Conservation (phyloP, 768 basidiomycete species). For the Punctularia strigosozonata region DNA sequence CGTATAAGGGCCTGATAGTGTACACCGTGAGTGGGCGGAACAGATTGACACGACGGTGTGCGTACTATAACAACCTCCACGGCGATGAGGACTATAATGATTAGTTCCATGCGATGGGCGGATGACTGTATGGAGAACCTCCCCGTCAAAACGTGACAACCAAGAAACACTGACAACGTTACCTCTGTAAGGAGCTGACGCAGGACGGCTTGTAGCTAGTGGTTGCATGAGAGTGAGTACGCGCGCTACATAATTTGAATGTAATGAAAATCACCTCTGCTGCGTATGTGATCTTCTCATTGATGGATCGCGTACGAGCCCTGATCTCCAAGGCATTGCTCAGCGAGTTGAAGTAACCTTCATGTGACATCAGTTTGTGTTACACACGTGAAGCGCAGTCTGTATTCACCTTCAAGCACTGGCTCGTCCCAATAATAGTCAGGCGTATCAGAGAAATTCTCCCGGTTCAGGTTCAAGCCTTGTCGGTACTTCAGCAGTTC, state of each 20-base stretch:
- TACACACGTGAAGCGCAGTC: background rate
- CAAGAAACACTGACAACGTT: slow-evolving; percentile 5
- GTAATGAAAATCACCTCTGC: slow-evolving; percentile 38
- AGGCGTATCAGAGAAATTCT: slow-evolving; percentile 81
- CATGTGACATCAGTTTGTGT: too few species aligned
- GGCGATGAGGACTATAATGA: slow-evolving; percentile 90
- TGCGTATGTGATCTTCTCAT: slow-evolving; percentile 89
- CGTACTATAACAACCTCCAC: slow-evolving; percentile 89
- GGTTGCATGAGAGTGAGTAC: slow-evolving; percentile 2
- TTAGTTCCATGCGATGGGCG: slow-evolving; percentile 85
- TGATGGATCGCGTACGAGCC: slow-evolving; percentile 66
- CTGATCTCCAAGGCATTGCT: slow-evolving; percentile 82
- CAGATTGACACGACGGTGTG: slow-evolving; percentile 3
- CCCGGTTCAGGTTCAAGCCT: slow-evolving; percentile 78
- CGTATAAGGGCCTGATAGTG: slow-evolving; percentile 57
- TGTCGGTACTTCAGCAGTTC: slow-evolving; percentile 88
- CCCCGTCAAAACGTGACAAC: slow-evolving; percentile 3
- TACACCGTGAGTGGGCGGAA: background rate
- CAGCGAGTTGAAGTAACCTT: slow-evolving; percentile 77
- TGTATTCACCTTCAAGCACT: slow-evolving; percentile 66
- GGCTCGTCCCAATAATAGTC: slow-evolving; percentile 96
- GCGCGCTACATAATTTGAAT: slow-evolving; percentile 4
- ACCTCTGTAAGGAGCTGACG: slow-evolving; percentile 86
- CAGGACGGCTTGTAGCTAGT: slow-evolving; percentile 73
- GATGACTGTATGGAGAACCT: slow-evolving; percentile 49